phyloP scores from a whole-genome alignment of 169 alveolate genomes.

The Theileria equi region DNA sequence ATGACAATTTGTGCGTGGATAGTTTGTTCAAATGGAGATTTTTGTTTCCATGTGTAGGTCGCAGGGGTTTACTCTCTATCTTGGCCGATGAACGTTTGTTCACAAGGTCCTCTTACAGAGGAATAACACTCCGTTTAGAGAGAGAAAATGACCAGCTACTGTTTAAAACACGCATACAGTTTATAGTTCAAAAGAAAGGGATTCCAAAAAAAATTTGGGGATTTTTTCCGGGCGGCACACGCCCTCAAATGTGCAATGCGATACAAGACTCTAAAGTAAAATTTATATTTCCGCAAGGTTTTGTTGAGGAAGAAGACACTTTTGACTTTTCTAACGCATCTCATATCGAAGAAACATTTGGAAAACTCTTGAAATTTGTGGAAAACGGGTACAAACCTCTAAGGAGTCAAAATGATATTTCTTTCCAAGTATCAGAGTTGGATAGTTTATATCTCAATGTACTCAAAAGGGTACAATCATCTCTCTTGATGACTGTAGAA shows the following conservation, averaged over 20 bases:
- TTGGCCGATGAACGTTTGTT: conserved; percentile 42
- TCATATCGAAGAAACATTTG: neutral
- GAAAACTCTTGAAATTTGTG: neutral
- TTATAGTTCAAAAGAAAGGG: neutral
- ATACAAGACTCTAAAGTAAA: neutral
- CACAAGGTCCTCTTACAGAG: conserved; percentile 48
- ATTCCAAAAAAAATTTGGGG: neutral
- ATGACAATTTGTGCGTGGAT: conserved; percentile 52
- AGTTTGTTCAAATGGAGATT: conserved; percentile 47
- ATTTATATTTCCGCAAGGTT: neutral
- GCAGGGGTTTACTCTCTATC: conserved; percentile 28
- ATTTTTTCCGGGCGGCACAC: neutral
- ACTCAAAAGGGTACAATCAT: conserved; percentile 40
- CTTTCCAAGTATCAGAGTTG: conserved; percentile 41
- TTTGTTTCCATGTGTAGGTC: conserved; percentile 33
- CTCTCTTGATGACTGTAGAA: conserved; percentile 21
- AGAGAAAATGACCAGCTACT: neutral
- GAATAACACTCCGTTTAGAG: conserved; percentile 20
- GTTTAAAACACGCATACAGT: conserved; percentile 22
- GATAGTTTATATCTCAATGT: conserved; percentile 38
- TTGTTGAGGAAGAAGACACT: too few relatives aligned
- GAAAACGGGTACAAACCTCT: neutral
- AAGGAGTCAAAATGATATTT: neutral
- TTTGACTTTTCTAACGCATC: neutral
- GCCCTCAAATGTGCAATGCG: neutral